Evolutionary conservation across 2,329 filamentous ascomycete genomes (phyloP).

Genomic region (Pezicula rhizophila): DNA sequence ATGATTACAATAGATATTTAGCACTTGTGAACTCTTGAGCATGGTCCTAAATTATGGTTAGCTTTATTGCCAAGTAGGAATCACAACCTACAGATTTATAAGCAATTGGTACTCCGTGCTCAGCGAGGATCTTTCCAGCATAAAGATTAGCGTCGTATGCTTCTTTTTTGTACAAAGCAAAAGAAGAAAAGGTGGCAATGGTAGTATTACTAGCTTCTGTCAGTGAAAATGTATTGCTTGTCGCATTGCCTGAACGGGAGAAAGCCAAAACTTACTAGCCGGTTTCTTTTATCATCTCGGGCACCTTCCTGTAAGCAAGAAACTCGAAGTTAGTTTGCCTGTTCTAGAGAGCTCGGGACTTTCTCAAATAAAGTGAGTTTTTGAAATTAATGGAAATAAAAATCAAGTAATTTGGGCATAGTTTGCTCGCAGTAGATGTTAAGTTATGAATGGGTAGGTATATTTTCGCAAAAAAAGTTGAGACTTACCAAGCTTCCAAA

Average conservation of each 20-base stretch:
- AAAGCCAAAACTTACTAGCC: conserved; percentile 26
- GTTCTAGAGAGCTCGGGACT: too few species aligned
- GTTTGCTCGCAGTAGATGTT: too few species aligned
- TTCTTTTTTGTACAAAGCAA: conserved; percentile 36
- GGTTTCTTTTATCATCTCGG: conserved; percentile 33
- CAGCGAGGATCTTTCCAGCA: conserved; percentile 33
- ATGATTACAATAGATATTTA: conserved; percentile 32
- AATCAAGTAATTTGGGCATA: too few species aligned
- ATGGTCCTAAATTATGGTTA: conserved; percentile 27
- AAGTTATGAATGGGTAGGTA: too few species aligned
- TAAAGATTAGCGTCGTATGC: conserved; percentile 35
- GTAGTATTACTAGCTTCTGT: conserved; percentile 30
- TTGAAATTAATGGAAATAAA: too few species aligned
- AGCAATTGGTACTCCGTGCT: conserved; percentile 35
- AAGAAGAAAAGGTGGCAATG: conserved; percentile 37
- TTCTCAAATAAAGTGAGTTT: too few species aligned
- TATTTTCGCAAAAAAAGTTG: background rate
- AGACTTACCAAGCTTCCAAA: conserved; percentile 28
- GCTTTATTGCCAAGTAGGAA: too few species aligned
- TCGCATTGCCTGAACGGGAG: background rate
- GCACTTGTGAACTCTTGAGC: conserved; percentile 29
- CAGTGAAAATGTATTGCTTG: too few species aligned
- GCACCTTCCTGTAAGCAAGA: conserved; percentile 21
- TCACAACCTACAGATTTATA: conserved; percentile 32
- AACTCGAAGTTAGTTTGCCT: too few species aligned